Percentiles rank a stretch among this genome's conserved stretches.
Conservation (phyloP, 768 basidiomycete species). For the Pleurotus salmoneostramineus region DNA sequence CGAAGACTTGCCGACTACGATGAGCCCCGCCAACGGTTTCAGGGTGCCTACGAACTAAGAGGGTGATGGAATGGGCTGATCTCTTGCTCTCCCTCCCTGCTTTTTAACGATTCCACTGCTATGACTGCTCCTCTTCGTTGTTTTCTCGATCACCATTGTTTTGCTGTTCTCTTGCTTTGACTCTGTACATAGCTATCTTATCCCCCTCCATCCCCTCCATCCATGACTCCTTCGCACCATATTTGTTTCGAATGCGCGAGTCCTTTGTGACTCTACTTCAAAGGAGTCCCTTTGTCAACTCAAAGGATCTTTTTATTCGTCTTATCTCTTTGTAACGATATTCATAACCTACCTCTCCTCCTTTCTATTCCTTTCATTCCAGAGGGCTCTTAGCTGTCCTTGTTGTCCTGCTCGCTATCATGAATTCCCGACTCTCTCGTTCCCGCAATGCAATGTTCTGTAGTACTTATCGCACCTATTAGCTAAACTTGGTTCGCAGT, state of each 20-base stretch:
- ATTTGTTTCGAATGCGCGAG: slow-evolving; percentile 22
- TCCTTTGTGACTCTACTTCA: neutral
- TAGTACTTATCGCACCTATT: too few species aligned
- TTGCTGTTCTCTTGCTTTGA: slow-evolving; percentile 7
- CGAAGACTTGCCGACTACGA: slow-evolving; percentile 23
- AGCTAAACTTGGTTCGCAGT: neutral
- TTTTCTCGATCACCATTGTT: neutral
- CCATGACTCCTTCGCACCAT: slow-evolving; percentile 25
- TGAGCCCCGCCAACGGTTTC: slow-evolving; percentile 17
- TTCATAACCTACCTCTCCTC: too few species aligned
- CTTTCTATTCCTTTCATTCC: too few species aligned
- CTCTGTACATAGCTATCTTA: slow-evolving; percentile 19
- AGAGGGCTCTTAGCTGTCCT: too few species aligned
- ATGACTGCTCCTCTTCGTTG: slow-evolving; percentile 20
- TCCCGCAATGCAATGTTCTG: too few species aligned
- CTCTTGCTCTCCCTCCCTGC: neutral
- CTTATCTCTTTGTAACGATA: neutral
- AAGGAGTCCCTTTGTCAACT: too few species aligned
- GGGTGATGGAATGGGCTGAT: slow-evolving; percentile 1
- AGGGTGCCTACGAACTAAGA: slow-evolving; percentile 22
- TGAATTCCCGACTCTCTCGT: too few species aligned
- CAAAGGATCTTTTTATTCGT: neutral
- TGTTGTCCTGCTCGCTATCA: too few species aligned
- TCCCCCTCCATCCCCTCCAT: slow-evolving; percentile 19
- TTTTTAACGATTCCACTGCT: neutral